Evolutionary conservation across 352 stramenopile genomes (phyloP), one percentile per base, ranked within the genome.

Genomic region (Pythium graminicola): DNA sequence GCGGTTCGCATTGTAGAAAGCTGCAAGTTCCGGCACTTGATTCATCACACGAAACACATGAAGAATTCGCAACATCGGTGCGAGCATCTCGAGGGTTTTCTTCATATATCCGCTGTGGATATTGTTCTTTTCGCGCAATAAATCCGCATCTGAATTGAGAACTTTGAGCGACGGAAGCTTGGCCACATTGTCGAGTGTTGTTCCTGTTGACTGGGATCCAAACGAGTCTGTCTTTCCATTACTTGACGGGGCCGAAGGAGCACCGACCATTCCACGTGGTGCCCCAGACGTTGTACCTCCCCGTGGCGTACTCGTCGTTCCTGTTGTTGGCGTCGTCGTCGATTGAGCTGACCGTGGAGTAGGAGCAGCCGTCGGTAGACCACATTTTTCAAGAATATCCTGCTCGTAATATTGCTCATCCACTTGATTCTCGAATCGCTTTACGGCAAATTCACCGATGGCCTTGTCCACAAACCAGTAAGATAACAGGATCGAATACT

Each of bases 1-100:
- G 17, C 81, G 77, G 48, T 91, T 87, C 2, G 73, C 72, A 44
- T 87, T 87, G 65, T 91, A 91, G 47, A 88, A 89, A 8, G 67
- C 71, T 20, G 73, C 74, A 14, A 91, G 65, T 27, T 85, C 81
- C 0, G 81, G 67, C 2, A 88, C 61, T 76, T 88, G 73, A 51
- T 76, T 83, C 71, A 89, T 86, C 6, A 70, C 73, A 10, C 72
- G 72, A 33, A 85, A 91, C 3, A 88, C 76, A 46, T 91, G 81
- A 10, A 91, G 60, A 27, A 86, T 74, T 4, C 77, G 68, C 11
- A 90, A 63, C 72, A 90, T 88, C 1, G 80, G 80, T 1, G 80
- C 74, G n/a, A 90, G 45, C 13, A 73, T 63, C 9, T 65, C 60
- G 1, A 85, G 55, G n/a, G 75, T 73, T 29, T 70, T 50, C 57